These are phyloP conservation scores for Aspergillus conjunctus DNA, from an alignment of 495 filamentous ascomycete species.

Conservation along the genomic window DNA sequence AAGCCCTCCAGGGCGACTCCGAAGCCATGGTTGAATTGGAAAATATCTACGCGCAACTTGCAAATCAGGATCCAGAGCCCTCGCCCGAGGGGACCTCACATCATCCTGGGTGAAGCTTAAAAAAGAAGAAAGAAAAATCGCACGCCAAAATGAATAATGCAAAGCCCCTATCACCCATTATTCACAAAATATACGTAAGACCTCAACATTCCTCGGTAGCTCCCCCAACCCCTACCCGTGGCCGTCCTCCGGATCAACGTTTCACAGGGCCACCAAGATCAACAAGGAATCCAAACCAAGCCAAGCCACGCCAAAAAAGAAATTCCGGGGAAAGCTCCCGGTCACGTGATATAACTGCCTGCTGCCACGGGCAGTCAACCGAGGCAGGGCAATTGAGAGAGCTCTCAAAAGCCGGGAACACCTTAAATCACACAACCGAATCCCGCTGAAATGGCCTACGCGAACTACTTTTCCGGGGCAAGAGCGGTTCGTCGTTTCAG, in stretches of 20 bases:
- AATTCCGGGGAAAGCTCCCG: not conserved
- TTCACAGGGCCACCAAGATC: too few species aligned
- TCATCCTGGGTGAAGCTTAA: slow-evolving; percentile 7
- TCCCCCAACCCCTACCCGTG: too few species aligned
- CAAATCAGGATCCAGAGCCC: slow-evolving; percentile 13
- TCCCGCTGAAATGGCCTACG: too few species aligned
- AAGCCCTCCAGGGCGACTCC: slow-evolving; percentile 37
- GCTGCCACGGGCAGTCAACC: not conserved
- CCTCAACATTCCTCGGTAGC: not conserved
- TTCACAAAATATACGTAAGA: not conserved
- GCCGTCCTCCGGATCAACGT: too few species aligned
- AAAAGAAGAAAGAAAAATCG: not conserved
- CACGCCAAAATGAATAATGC: not conserved
- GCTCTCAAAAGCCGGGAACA: not conserved
- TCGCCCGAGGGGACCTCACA: slow-evolving; percentile 7
- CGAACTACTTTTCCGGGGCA: too few species aligned
- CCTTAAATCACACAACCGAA: too few species aligned
- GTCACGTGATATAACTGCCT: not conserved
- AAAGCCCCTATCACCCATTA: not conserved
- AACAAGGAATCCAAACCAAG: too few species aligned
- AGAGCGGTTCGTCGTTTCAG: too few species aligned
- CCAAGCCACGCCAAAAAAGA: not conserved
- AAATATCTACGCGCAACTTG: slow-evolving; percentile 31
- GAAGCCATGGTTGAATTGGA: slow-evolving; percentile 40
- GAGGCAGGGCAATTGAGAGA: too few species aligned